Conservation (phyloP, 768 basidiomycete species). For the Amanita thiersii region DNA sequence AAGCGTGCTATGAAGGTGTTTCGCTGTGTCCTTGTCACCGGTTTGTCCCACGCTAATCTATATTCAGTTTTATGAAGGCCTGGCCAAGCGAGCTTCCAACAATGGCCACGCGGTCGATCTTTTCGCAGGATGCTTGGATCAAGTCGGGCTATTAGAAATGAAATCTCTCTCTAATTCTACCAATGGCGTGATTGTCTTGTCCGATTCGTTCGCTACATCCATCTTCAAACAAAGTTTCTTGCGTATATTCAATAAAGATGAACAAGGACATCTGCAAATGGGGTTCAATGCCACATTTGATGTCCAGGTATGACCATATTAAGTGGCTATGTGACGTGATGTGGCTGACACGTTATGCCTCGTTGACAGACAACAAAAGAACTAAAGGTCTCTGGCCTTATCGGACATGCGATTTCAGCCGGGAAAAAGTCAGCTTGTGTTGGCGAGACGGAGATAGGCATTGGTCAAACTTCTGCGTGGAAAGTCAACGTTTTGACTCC, state of each 20-base stretch:
- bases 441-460: constrained; percentile 98
- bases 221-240: constrained; percentile 99
- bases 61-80: constrained; percentile 87
- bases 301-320: constrained; percentile 59
- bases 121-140: constrained; percentile 96
- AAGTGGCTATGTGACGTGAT: background rate
- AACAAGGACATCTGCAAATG: constrained; percentile 88
- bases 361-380: constrained; percentile 86
- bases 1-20: constrained; percentile 91
- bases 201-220: constrained; percentile 94
- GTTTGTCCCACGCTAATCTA: constrained; percentile 9
- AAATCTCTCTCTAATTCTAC: constrained; percentile 92
- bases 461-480: constrained; percentile 98
- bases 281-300: constrained; percentile 99
- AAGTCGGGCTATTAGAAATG: constrained; percentile 97
- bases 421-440: constrained; percentile 96
- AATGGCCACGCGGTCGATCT: constrained; percentile 95
- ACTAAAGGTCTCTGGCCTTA: constrained; percentile 94
- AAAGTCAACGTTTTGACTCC: constrained; percentile 89
- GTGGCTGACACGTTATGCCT: background rate
- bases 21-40: background rate
- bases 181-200: constrained; percentile 92
- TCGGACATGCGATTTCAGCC: constrained; percentile 94
- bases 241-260: constrained; percentile 87
- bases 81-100: constrained; percentile 87